These are phyloP conservation scores for Phlegmacium glaucopus DNA, from an alignment of 768 basidiomycete species.

Conservation along the genomic window DNA sequence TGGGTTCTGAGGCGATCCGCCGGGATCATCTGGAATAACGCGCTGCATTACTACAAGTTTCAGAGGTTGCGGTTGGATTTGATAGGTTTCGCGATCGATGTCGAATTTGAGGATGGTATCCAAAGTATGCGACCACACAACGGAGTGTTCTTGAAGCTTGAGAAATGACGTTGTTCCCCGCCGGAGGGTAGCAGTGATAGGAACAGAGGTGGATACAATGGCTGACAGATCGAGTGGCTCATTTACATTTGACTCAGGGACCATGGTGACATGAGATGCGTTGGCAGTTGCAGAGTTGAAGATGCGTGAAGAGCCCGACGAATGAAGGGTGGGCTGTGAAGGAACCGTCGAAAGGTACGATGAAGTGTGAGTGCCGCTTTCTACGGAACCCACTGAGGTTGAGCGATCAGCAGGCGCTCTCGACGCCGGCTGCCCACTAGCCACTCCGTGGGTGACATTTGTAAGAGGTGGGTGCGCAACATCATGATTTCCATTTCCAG, in stretches of 20 bases:
- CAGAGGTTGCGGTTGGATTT: constrained; percentile 56
- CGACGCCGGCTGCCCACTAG: background rate
- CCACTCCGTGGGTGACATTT: constrained; percentile 1
- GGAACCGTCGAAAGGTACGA: constrained; percentile 12
- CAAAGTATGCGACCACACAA: constrained; percentile 58
- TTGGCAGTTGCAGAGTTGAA: constrained; percentile 8
- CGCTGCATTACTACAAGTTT: constrained; percentile 66
- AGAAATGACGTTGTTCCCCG: constrained; percentile 62
- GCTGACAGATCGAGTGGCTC: constrained; percentile 2
- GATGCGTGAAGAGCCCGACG: constrained; percentile 2
- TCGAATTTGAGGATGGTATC: constrained; percentile 56
- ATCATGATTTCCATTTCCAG: background rate
- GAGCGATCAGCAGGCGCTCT: background rate
- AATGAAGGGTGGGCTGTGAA: constrained; percentile 15
- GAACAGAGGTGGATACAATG: constrained; percentile 1
- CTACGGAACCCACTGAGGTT: constrained; percentile 6
- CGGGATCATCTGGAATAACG: constrained; percentile 52
- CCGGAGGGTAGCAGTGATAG: constrained; percentile 30
- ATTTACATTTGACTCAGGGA: constrained; percentile 3
- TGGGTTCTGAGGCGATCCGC: constrained; percentile 50
- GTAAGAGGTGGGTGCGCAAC: background rate
- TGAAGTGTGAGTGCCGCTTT: constrained; percentile 3
- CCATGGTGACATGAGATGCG: constrained; percentile 10
- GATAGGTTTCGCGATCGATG: constrained; percentile 48
- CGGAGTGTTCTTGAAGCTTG: constrained; percentile 60